phyloP scores from a whole-genome alignment of 768 basidiomycete species.

The Tulasnella sp. region DNA sequence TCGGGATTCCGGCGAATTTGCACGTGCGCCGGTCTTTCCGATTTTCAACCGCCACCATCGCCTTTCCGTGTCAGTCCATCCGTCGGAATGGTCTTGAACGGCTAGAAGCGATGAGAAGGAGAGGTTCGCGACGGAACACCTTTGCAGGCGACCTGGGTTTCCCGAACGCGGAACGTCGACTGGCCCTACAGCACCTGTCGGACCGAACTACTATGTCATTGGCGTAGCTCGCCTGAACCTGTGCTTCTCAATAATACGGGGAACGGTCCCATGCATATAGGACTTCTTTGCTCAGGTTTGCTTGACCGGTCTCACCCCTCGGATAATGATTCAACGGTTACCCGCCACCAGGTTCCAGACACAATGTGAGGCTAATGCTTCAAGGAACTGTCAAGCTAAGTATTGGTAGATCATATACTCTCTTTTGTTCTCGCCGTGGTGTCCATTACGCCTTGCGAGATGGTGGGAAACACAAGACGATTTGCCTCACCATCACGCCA shows the following conservation, averaged over 20 bases:
- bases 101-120: not conserved
- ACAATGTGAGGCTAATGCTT: too few relatives aligned
- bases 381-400: too few relatives aligned
- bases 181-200: too few relatives aligned
- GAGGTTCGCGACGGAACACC: not conserved
- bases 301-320: too few relatives aligned
- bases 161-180: not conserved
- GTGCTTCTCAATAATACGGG: too few relatives aligned
- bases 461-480: too few relatives aligned
- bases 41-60: constrained; percentile 9
- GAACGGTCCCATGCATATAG: too few relatives aligned
- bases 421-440: not conserved
- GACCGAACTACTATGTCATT: too few relatives aligned
- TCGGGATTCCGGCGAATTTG: constrained; percentile 15
- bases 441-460: not conserved
- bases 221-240: too few relatives aligned
- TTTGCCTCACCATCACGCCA: not conserved
- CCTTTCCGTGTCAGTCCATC: not conserved
- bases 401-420: not conserved
- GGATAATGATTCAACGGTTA: too few relatives aligned
- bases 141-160: not conserved
- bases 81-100: not conserved
- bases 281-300: too few relatives aligned
- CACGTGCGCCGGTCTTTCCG: constrained; percentile 15
- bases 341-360: too few relatives aligned